These are phyloP conservation scores for Cerioporus squamosus DNA, from an alignment of 1,284 basidiomycete species.

Conservation along the genomic window DNA sequence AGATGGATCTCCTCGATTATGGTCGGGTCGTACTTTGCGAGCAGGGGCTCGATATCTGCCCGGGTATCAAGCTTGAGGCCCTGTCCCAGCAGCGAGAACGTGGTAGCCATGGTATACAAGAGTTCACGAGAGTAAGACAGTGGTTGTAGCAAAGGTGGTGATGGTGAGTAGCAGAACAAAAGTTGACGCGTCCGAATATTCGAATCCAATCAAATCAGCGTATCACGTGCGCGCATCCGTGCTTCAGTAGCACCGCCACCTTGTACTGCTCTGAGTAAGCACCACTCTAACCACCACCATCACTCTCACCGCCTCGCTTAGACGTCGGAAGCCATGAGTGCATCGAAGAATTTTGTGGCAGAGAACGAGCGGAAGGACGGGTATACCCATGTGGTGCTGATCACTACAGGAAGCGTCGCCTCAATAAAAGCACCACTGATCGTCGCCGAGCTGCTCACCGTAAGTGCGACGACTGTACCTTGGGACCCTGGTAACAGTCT, in stretches of 20 bases:
- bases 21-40: slow-evolving; percentile 70
- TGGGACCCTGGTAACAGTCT: too few relatives aligned
- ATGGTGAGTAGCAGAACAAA: slow-evolving; percentile 14
- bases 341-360: slow-evolving; percentile 25
- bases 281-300: slow-evolving; percentile 12
- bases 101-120: slow-evolving; percentile 31
- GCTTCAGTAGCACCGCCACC: slow-evolving; percentile 16
- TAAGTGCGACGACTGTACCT: slow-evolving; percentile 42
- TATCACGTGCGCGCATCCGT: slow-evolving; percentile 11
- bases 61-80: slow-evolving; percentile 85
- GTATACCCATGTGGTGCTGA: slow-evolving; percentile 76
- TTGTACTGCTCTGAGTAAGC: neutral
- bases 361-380: slow-evolving; percentile 38
- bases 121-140: neutral
- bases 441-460: slow-evolving; percentile 74
- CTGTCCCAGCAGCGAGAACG: slow-evolving; percentile 71
- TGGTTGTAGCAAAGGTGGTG: neutral
- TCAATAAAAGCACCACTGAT: slow-evolving; percentile 94
- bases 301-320: neutral
- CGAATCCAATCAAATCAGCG: slow-evolving; percentile 18
- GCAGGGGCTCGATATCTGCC: slow-evolving; percentile 80
- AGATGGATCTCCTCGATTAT: slow-evolving; percentile 89
- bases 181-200: slow-evolving; percentile 6
- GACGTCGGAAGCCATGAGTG: too few relatives aligned
- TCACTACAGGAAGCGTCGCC: slow-evolving; percentile 93